Percentiles rank a stretch among this genome's conserved stretches.
Evolutionary conservation across 1,139 yeast genomes (phyloP).

Genomic region (Suhomyces wounanorum): DNA sequence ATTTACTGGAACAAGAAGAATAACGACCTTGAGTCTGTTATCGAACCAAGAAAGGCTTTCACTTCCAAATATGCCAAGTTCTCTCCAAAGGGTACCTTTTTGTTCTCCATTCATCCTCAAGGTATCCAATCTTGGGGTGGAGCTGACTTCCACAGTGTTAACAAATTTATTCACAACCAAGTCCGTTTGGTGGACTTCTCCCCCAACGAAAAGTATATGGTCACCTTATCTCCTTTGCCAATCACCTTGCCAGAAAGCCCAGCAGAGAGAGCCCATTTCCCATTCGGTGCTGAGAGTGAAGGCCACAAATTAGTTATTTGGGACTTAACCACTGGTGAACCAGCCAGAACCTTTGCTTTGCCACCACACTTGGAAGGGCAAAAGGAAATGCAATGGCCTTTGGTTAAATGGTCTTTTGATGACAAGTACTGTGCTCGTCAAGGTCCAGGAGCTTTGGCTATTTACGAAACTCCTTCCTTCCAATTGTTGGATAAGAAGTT

Average conservation of each 20-base stretch:
- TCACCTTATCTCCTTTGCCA: conserved; percentile 88
- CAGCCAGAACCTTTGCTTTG: conserved; percentile 87
- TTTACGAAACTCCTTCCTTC: conserved; percentile 75
- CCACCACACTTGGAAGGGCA: conserved; percentile 74
- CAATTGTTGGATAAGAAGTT: conserved; percentile 81
- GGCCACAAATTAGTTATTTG: conserved; percentile 95
- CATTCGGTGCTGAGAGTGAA: conserved; percentile 84
- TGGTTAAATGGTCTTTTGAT: conserved; percentile 94
- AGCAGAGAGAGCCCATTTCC: conserved; percentile 63
- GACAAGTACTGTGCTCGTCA: conserved; percentile 94
- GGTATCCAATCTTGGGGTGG: conserved; percentile 99
- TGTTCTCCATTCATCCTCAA: conserved; percentile 88
- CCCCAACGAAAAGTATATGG: conserved; percentile 87
- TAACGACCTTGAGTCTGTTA: conserved; percentile 73
- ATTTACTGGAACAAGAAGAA: conserved; percentile 85
- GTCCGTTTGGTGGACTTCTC: conserved; percentile 90
- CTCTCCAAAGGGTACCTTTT: conserved; percentile 91
- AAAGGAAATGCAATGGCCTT: conserved; percentile 91
- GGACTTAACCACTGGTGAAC: conserved; percentile 84
- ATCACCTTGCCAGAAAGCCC: conserved; percentile 71
- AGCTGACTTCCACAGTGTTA: conserved; percentile 68
- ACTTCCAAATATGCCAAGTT: conserved; percentile 86
- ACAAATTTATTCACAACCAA: conserved; percentile 84
- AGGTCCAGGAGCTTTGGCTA: conserved; percentile 89
- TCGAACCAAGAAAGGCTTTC: conserved; percentile 81